Evolutionary conservation across 345 rosid genomes (phyloP).

Genomic region (Aquilaria malaccensis): DNA sequence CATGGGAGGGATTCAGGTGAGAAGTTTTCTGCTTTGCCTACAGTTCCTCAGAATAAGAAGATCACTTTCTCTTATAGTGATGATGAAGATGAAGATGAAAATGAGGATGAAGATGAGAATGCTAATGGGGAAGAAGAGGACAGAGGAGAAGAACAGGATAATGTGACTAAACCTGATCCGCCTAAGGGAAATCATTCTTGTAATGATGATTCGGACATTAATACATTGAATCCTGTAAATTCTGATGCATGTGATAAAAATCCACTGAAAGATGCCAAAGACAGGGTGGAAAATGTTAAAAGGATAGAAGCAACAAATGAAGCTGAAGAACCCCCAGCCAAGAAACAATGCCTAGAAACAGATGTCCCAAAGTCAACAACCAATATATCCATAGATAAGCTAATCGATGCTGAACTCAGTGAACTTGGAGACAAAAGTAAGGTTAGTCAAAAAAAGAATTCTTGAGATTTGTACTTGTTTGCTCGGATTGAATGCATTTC

Average conservation of each 20-base stretch:
- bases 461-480: slow-evolving; percentile 2
- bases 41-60: slow-evolving; percentile 67
- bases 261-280: slow-evolving; percentile 19
- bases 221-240: slow-evolving; percentile 21
- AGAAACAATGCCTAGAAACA: slow-evolving; percentile 55
- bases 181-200: slow-evolving; percentile 16
- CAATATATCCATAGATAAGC: slow-evolving; percentile 68
- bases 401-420: slow-evolving; percentile 84
- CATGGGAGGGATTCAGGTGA: slow-evolving; percentile 34
- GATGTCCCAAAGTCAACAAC: slow-evolving; percentile 24
- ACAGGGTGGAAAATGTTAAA: slow-evolving; percentile 23
- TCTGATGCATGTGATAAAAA: slow-evolving; percentile 20
- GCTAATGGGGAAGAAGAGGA: slow-evolving; percentile 20
- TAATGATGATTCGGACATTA: slow-evolving; percentile 22
- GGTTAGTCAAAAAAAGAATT: slow-evolving; percentile 29
- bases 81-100: slow-evolving; percentile 42
- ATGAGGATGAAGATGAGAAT: slow-evolving; percentile 20
- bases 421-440: slow-evolving; percentile 93
- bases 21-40: slow-evolving; percentile 28
- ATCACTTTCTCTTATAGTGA: slow-evolving; percentile 62
- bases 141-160: slow-evolving; percentile 21
- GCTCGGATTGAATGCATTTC: background rate
- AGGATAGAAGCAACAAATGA: slow-evolving; percentile 19
- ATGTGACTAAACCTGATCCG: slow-evolving; percentile 22
- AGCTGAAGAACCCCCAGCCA: slow-evolving; percentile 48